Conservation (phyloP, 495 filamentous ascomycete genomes). For the Aspergillus ostianus region DNA sequence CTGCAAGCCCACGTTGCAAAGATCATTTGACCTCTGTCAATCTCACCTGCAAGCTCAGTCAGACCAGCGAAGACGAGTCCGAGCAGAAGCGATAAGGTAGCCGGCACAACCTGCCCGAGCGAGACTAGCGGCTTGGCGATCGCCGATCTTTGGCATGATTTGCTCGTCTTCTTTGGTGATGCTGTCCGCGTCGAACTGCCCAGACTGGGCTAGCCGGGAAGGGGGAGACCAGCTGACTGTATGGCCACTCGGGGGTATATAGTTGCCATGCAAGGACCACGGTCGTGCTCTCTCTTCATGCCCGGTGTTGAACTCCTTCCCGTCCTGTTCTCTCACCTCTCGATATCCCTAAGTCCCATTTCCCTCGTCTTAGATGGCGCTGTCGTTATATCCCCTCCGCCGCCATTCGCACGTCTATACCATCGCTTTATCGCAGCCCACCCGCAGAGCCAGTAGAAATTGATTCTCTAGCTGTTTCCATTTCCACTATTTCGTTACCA, state of each 20-base stretch:
- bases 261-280: background rate
- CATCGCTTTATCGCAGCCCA: slow-evolving; percentile 39
- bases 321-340: background rate
- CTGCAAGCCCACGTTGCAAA: no score
- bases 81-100: background rate
- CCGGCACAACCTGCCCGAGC: background rate
- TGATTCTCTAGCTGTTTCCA: slow-evolving; percentile 16
- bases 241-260: background rate
- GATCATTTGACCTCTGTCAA: background rate
- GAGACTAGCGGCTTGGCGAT: background rate
- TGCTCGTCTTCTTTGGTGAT: background rate
- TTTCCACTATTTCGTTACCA: background rate
- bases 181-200: slow-evolving; percentile 17
- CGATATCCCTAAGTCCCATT: background rate
- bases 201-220: slow-evolving; percentile 3
- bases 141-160: background rate
- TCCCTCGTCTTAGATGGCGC: slow-evolving; percentile 35
- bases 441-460: slow-evolving; percentile 36
- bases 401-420: slow-evolving; percentile 39
- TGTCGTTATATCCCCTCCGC: slow-evolving; percentile 34
- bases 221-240: background rate
- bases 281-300: background rate
- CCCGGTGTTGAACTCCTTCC: no score
- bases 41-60: background rate
- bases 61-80: background rate